phyloP scores from a whole-genome alignment of 805 yeast genomes.

The Zygosaccharomyces gambellarensis region DNA sequence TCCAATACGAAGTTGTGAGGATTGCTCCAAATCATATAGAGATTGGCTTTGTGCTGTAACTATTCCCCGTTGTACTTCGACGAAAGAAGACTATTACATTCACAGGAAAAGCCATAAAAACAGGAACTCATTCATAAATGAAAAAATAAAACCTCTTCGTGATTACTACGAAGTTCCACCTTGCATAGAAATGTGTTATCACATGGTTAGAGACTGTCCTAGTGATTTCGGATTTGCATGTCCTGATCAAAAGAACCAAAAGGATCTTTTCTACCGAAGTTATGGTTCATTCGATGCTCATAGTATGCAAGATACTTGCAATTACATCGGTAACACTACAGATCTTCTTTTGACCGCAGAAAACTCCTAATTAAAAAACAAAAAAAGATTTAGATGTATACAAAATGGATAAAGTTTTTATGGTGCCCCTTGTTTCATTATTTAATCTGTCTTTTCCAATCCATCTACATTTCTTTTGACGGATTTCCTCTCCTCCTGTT shows the following conservation, averaged over 20 bases:
- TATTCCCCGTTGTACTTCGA: conserved; percentile 78
- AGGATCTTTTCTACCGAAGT: conserved; percentile 26
- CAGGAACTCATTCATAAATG: conserved; percentile 57
- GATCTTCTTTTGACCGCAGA: conserved; percentile 9
- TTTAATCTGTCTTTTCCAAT: conserved; percentile 1
- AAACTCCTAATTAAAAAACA: not conserved
- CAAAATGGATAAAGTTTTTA: not conserved
- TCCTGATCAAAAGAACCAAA: conserved; percentile 41
- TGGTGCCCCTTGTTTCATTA: not conserved
- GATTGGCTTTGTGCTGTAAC: conserved; percentile 88
- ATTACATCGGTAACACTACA: conserved; percentile 35
- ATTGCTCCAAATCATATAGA: conserved; percentile 67
- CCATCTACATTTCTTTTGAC: not conserved
- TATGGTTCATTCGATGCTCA: conserved; percentile 25
- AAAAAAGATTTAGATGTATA: not conserved
- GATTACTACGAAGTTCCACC: conserved; percentile 79
- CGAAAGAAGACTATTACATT: conserved; percentile 41
- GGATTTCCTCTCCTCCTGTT: conserved; percentile 4
- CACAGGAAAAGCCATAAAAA: conserved; percentile 46
- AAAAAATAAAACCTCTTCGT: conserved; percentile 47
- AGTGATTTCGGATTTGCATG: conserved; percentile 68
- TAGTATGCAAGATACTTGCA: conserved; percentile 37
- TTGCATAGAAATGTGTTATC: conserved; percentile 74
- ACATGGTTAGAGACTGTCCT: conserved; percentile 81
- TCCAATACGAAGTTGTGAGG: conserved; percentile 64